Evolutionary conservation across 331 rosid species (phyloP), one percentile per base, ranked within the genome.

Genomic region (Malus hybrid): DNA sequence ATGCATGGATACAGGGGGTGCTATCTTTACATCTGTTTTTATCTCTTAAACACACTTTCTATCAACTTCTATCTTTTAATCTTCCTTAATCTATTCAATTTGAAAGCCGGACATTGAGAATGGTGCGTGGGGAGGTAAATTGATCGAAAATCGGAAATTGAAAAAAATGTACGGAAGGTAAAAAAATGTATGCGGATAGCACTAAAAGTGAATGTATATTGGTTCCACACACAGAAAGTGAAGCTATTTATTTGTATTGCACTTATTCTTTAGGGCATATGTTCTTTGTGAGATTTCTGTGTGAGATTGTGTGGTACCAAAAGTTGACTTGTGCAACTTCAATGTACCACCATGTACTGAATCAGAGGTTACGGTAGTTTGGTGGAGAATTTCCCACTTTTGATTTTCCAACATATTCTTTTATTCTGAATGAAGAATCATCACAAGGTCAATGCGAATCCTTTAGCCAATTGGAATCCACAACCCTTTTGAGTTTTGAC

Each of bases 121-220:
- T 1, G 44, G 3, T 36, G 44, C 4, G 1, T 36, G 44, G 0
- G 11, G 44, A 8, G 44, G 4, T 36, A 8, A 36, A 36, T 0
- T 8, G 44, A 8, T 36, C 1, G 11, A 36, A 36, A 36, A 0
- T 36, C 3, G 11, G 11, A 8, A 36, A 36, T 8, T 36, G 44
- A 36, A 36, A 34, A 36, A 0, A 1, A 0, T 36, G 11, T 36
- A 9, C 0, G 3, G 42, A 0, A 7, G 42, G 11, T 36, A 36
- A 36, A 36, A 36, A 2, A 0, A 36, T 0, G 4, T 8, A 1
- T 2, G 3, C 0, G 11, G 1, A 36, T 36, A 36, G 0, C 44
- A 8, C 4, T 1, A 36, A 0, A 1, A 36, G 11, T 36, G 4
- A 1, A 36, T 36, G n/a, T 57, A 28, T 70, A 18, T 57, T 80